Percentiles rank a stretch among this genome's conserved stretches.
Evolutionary conservation across 805 yeast genomes (phyloP).

Genomic region (Yamadazyma scolyti): DNA sequence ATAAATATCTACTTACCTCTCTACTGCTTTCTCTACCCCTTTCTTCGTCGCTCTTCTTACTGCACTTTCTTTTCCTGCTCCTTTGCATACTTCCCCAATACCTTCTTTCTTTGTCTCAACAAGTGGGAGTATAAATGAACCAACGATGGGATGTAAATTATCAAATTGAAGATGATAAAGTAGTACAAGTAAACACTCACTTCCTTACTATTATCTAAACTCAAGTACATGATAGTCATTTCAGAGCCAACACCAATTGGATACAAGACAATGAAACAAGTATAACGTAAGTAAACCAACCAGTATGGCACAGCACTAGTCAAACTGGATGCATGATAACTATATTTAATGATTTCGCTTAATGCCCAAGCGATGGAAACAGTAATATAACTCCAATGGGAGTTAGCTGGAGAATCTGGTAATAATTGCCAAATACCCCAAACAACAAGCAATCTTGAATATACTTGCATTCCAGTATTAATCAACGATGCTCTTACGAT

Average conservation of each 20-base stretch:
- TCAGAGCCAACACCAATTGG: slow-evolving; percentile 94
- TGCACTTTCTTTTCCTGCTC: slow-evolving; percentile 10
- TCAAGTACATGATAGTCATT: slow-evolving; percentile 60
- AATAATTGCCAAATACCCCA: slow-evolving; percentile 75
- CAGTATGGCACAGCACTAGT: slow-evolving; percentile 49
- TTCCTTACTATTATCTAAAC: slow-evolving; percentile 65
- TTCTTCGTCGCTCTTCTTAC: neutral
- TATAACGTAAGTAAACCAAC: slow-evolving; percentile 76
- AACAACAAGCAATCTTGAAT: slow-evolving; percentile 77
- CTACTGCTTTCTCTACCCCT: slow-evolving; percentile 1
- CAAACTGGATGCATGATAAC: slow-evolving; percentile 75
- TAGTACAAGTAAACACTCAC: slow-evolving; percentile 48
- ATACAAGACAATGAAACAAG: slow-evolving; percentile 74
- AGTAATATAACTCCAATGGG: slow-evolving; percentile 58
- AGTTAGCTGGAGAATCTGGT: slow-evolving; percentile 67
- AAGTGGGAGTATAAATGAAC: slow-evolving; percentile 81
- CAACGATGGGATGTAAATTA: slow-evolving; percentile 81
- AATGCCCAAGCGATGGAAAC: slow-evolving; percentile 85
- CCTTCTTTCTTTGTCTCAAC: slow-evolving; percentile 84
- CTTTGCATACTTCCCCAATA: slow-evolving; percentile 38
- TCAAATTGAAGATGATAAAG: slow-evolving; percentile 53
- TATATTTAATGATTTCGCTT: slow-evolving; percentile 88
- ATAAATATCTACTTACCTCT: slow-evolving; percentile 1
- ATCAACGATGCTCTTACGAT: slow-evolving; percentile 79
- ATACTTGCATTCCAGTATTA: slow-evolving; percentile 85